A percentile compares a stretch with the other conserved stretches of the same genome.
Evolutionary conservation across 768 basidiomycete genomes (phyloP).

Genomic region (Suillus variegatus): DNA sequence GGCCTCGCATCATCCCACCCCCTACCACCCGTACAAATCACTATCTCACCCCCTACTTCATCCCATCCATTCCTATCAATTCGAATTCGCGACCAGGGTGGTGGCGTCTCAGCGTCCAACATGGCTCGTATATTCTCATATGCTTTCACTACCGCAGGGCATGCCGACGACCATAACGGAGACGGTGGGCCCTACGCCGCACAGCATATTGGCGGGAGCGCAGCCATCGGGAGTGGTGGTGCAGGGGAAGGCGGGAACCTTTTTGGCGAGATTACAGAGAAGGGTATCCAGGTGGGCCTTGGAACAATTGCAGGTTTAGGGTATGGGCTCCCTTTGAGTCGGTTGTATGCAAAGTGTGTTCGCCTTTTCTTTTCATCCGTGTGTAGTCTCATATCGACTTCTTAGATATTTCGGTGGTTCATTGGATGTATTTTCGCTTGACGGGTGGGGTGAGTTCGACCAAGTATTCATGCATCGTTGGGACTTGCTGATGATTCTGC

Average conservation of each 20-base stretch:
- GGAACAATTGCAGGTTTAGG: slow-evolving; percentile 92
- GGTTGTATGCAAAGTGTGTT: slow-evolving; percentile 62
- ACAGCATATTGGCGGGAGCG: slow-evolving; percentile 73
- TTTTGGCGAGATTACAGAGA: slow-evolving; percentile 77
- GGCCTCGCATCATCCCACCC: slow-evolving; percentile 33
- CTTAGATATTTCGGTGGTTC: slow-evolving; percentile 83
- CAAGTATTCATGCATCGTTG: not conserved
- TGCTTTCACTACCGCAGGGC: slow-evolving; percentile 85
- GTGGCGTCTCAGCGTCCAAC: slow-evolving; percentile 75
- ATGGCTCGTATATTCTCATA: slow-evolving; percentile 86
- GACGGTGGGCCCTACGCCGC: slow-evolving; percentile 73
- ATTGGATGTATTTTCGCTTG: slow-evolving; percentile 76
- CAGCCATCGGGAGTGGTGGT: slow-evolving; percentile 51
- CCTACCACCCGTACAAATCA: slow-evolving; percentile 69
- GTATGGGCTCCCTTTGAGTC: slow-evolving; percentile 84
- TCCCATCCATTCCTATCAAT: slow-evolving; percentile 63
- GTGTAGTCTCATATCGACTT: slow-evolving; percentile 8
- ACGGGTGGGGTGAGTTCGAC: slow-evolving; percentile 72
- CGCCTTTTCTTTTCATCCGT: not conserved
- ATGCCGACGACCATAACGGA: slow-evolving; percentile 42
- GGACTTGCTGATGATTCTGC: slow-evolving; percentile 1
- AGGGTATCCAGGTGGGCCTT: slow-evolving; percentile 75
- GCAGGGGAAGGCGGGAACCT: slow-evolving; percentile 50
- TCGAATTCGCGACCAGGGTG: slow-evolving; percentile 83
- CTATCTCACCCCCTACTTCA: slow-evolving; percentile 57